Evolutionary conservation across 352 stramenopile genomes (phyloP).

Genomic region (Phytophthora syringae): DNA sequence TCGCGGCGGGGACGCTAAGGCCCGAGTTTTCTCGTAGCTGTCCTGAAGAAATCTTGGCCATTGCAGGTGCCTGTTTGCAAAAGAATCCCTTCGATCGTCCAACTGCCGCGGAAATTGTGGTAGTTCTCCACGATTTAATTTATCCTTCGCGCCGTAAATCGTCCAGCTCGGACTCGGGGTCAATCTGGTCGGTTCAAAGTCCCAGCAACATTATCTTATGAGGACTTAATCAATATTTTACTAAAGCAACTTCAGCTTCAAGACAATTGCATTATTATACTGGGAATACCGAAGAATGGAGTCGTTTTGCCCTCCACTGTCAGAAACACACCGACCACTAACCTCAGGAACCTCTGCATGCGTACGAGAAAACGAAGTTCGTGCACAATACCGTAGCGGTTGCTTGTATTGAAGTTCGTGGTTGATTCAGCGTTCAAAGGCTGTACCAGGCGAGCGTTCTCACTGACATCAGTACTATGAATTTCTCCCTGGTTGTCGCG

Average conservation of each 20-base stretch:
- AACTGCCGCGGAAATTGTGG: conserved; percentile 53
- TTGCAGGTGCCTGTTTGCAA: conserved; percentile 55
- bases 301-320: too few species aligned
- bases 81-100: conserved; percentile 51
- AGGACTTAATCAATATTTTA: not conserved
- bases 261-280: too few species aligned
- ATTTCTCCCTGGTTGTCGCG: conserved; percentile 29
- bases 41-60: conserved; percentile 44
- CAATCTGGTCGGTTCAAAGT: conserved; percentile 39
- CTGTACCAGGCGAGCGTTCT: conserved; percentile 37
- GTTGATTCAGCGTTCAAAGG: conserved; percentile 32
- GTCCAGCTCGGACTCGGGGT: conserved; percentile 22
- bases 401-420: conserved; percentile 4
- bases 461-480: conserved; percentile 22
- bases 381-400: too few species aligned
- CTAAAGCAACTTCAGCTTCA: too few species aligned
- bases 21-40: conserved; percentile 53
- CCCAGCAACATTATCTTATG: conserved; percentile 32
- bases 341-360: too few species aligned
- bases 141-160: conserved; percentile 20
- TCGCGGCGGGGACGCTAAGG: conserved; percentile 45
- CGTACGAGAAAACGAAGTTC: too few species aligned
- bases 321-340: too few species aligned
- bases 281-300: too few species aligned
- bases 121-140: conserved; percentile 48